Evolutionary conservation across 345 rosid species (phyloP), one percentile per base, ranked within the genome.

Genomic region (Rhizophora mangle): DNA sequence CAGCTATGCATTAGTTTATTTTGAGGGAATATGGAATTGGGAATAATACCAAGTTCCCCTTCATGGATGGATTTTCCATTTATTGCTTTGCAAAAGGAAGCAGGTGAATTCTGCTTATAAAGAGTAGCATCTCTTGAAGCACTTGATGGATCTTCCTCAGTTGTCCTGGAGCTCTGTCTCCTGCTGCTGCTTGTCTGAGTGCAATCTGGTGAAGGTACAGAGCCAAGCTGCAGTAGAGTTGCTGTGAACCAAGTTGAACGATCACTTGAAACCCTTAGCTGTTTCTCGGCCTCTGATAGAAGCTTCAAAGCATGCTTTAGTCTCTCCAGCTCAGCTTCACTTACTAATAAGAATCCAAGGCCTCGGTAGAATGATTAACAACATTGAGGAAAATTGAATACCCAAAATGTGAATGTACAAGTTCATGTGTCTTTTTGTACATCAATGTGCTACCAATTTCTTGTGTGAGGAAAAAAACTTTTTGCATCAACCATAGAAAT

Each of bases 161-260:
- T 87, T 68, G 93, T 81, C 81, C 83, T 88, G 18, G 96, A 86
- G 85, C 96, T 95, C 81, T 80, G 88, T 85, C 90, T 87, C 72
- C 92, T 78, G 69, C 96, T 90, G 81, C 94, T 83, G 75, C 90
- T 85, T 57, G 96, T 84, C 73, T 75, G 89, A 68, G 88, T 83
- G 57, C 85, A 72, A 52, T 91, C 96, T 47, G 87, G 87, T 57
- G 97, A 92, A 74, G 93, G 85, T 74, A 85, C 77, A 11, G 96
- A 95, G 63, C 97, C 96, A 62, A 95, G 96, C 88, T 92, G 99
- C 65, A 95, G 78, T 43, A 95, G 82, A 37, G 96, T 90, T 24
- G 97, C 96, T 4, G 97, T 92, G 84, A 95, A 92, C 99, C 99
- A 95, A 24, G 96, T 95, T 34, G 96, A 90, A 62, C 96, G 96